Evolutionary conservation across 371 early-diverging fungal genomes (phyloP), one percentile per base, ranked within the genome.

Genomic region (Neoconidiobolus thromboides): DNA sequence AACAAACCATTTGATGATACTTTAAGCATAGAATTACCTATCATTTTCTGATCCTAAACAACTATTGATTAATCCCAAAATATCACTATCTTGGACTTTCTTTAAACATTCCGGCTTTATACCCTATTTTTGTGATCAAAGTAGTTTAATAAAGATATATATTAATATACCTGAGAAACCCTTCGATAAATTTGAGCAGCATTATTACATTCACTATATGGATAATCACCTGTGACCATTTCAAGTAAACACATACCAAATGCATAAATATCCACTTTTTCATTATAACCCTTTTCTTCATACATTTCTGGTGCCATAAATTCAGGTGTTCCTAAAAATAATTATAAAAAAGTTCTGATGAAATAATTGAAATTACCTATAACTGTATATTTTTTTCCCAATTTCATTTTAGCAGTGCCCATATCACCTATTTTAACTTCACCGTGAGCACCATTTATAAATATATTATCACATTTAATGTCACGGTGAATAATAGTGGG

Each of bases 341-440:
- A 26, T 26, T 26, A 26, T 26, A 26, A 26, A 26, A 26, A 26
- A 26, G 26, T 26, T 26, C 26, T 26, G 26, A 26, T 26, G 26
- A 26, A 26, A 26, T 26, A 26, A 26, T 26, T 26, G 26, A 26
- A 26, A 26, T 26, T 26, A 26, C 26, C 26, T 26, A 26, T 26
- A 26, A 26, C 26, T 26, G 26, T 26, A 26, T 26, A 26, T 26
- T 26, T 26, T 26, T 26, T 26, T 26, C 26, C 26, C 26, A 26
- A 26, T 26, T 26, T 26, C 26, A 26, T 26, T 26, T 26, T 26
- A 26, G 93, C 89, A 0, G 85, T 83, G 9, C 93, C 93, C 80
- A 93, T 80, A 69, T 93, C 93, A 51, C 93, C 93, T 66, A 93
- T 90, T 67, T 93, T 93, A 51, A 89, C 87, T 68, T 89, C 87